phyloP scores from a whole-genome alignment of 1,139 yeast species.

The Pichia sp. region DNA sequence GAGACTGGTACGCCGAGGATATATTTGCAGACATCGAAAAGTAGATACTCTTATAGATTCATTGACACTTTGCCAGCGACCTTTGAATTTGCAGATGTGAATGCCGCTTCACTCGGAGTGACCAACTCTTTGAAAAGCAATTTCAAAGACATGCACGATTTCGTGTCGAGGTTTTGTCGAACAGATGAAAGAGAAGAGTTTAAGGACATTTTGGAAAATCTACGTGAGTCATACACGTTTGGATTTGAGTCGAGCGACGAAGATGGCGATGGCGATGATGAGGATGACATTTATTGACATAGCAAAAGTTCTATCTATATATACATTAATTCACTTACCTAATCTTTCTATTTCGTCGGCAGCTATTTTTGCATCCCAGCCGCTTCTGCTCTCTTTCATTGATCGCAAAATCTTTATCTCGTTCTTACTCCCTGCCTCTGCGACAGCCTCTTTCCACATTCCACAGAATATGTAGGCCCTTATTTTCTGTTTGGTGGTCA shows the following conservation, averaged over 20 bases:
- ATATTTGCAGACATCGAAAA: background rate
- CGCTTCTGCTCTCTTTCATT: conserved; percentile 34
- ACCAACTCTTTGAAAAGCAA: conserved; percentile 44
- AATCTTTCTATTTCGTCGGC: conserved; percentile 32
- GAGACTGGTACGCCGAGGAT: conserved; percentile 9
- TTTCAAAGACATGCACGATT: conserved; percentile 45
- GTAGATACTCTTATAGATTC: conserved; percentile 16
- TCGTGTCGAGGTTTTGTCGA: conserved; percentile 42
- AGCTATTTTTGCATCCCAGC: conserved; percentile 31
- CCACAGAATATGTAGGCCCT: conserved; percentile 50
- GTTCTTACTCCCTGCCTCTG: conserved; percentile 55
- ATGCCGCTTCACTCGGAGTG: conserved; percentile 38
- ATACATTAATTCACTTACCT: background rate
- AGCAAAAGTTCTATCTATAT: conserved; percentile 4
- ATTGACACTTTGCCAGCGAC: conserved; percentile 35
- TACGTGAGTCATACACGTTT: conserved; percentile 52
- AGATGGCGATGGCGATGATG: conserved; percentile 13
- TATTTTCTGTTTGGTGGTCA: conserved; percentile 41
- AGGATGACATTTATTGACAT: background rate
- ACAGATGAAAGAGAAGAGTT: conserved; percentile 69
- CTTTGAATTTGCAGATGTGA: conserved; percentile 2
- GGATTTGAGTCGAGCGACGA: conserved; percentile 43
- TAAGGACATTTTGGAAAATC: conserved; percentile 48
- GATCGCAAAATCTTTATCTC: conserved; percentile 44
- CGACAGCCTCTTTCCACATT: conserved; percentile 54